These are phyloP conservation scores for Colletotrichum agaves DNA, from an alignment of 2,329 filamentous ascomycete genomes.

Conservation along the genomic window DNA sequence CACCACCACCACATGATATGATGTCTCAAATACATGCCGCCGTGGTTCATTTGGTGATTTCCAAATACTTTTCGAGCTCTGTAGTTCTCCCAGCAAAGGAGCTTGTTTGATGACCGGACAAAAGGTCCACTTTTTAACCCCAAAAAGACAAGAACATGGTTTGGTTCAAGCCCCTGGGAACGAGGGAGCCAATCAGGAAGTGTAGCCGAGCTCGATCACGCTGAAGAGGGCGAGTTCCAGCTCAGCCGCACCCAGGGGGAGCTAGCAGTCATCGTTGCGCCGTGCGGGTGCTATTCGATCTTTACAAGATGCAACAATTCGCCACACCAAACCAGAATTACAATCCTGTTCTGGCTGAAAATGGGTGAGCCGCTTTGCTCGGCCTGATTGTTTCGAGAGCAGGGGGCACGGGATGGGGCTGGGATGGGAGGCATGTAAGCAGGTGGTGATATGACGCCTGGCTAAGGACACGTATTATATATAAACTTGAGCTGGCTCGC, in stretches of 20 bases:
- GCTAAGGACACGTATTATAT: background rate
- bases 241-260: conserved; percentile 26
- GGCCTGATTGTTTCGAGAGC: background rate
- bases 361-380: background rate
- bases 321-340: background rate
- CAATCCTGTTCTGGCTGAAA: conserved; percentile 7
- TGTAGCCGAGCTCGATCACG: conserved; percentile 2
- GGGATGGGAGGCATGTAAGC: background rate
- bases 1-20: background rate
- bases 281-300: conserved; percentile 7
- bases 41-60: no score
- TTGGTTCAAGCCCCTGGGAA: conserved; percentile 2
- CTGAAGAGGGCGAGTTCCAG: conserved; percentile 17
- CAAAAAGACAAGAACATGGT: background rate
- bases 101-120: background rate
- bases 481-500: no score
- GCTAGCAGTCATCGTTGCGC: conserved; percentile 1
- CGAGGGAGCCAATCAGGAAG: conserved; percentile 7
- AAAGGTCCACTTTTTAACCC: no score
- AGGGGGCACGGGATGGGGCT: background rate
- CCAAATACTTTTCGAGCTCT: no score
- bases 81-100: background rate
- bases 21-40: background rate
- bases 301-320: conserved; percentile 6
- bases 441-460: background rate